Base-by-base conservation (phyloP, 139 green algal species). In the Diplosphaera chodatii region DNA sequence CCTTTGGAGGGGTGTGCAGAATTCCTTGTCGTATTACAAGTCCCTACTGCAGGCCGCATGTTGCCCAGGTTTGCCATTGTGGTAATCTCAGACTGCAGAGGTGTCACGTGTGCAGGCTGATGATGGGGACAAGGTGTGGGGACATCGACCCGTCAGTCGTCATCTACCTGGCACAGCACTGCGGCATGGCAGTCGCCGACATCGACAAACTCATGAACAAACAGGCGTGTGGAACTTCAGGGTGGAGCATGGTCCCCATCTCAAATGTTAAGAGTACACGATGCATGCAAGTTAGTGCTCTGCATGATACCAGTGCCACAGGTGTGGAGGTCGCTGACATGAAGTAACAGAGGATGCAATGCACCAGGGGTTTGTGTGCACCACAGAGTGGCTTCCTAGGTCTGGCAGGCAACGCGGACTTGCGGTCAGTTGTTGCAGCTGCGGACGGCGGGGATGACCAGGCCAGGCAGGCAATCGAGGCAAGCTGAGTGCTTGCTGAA, bases 171-270 rank as follows among this genome's bases (percentile, higher is more conserved):
- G 67, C 74, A 31, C 41, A 73, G 40, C 68, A 71, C 18, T 71
- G 30, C 40, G 75, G 78, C 3, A 74, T 91, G 68, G 40, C 23
- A 8, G 25, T 69, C 0, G 40, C 76, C 5, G 74, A 82, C 4
- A 33, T 89, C 29, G 84, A 93, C 78, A 82, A 66, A 10, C 64
- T 96, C 1, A 69, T 97, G 29, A 97, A 97, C 83, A 97, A 97
- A 75, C 81, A 59, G 48, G 48, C 48, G 16, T 27, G 48, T 25
- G 10, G 3, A 21, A 13, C 37, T 13, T 8, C 37, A 8, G n/a
- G n/a, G n/a, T n/a, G n/a, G n/a, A n/a, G n/a, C n/a, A n/a, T n/a
- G n/a, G n/a, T n/a, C n/a, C n/a, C n/a, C n/a, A n/a, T n/a, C n/a
- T n/a, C n/a, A n/a, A n/a, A n/a, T n/a, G n/a, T n/a, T n/a, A n/a